phyloP scores from a whole-genome alignment of 164 flowering plant species.

The Stephania japonica region DNA sequence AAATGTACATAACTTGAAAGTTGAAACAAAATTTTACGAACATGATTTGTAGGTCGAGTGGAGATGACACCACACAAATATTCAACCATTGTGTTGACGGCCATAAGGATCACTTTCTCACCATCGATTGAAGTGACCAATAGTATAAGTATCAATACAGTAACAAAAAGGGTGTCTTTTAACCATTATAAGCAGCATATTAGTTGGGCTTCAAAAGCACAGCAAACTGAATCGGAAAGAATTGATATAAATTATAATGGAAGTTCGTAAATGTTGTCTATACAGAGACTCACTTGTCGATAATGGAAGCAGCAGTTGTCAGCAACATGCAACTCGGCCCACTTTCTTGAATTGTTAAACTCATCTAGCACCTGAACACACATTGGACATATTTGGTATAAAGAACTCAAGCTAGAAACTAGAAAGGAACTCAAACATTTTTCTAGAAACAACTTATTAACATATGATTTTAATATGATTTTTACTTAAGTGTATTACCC shows the following conservation, averaged over 20 bases:
- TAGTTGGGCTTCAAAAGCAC: background rate
- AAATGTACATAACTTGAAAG: no score
- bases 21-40: background rate
- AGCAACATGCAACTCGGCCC: slow-evolving; percentile 81
- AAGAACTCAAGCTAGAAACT: background rate
- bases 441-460: background rate
- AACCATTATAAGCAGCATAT: background rate
- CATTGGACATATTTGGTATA: slow-evolving; percentile 3
- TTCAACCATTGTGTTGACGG: background rate
- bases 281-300: slow-evolving; percentile 53
- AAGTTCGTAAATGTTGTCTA: background rate
- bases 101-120: background rate
- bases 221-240: background rate
- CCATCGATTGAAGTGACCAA: background rate
- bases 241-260: background rate
- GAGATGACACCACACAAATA: background rate
- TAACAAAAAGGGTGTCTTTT: background rate
- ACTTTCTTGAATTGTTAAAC: slow-evolving; percentile 50
- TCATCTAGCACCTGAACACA: slow-evolving; percentile 48
- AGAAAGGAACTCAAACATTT: background rate
- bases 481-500: background rate
- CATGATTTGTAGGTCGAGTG: background rate
- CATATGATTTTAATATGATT: background rate
- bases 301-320: slow-evolving; percentile 90
- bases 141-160: background rate